Conservation (phyloP, 2,329 filamentous ascomycete species). For the Ceratocystis diversiconidia region DNA sequence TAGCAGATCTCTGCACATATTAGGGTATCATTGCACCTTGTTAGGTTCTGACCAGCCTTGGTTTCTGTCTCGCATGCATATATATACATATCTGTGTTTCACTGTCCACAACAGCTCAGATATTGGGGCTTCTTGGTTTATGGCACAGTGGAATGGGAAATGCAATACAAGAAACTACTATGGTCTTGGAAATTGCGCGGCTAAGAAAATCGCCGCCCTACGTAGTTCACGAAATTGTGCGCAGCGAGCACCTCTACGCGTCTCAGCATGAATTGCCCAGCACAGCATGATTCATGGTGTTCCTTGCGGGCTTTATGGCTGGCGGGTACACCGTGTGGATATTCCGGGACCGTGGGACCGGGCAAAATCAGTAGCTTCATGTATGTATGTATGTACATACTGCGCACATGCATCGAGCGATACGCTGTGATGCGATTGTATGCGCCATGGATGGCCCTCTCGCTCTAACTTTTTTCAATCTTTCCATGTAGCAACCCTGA, state of each 20-base stretch:
- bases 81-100: not conserved
- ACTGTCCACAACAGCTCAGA: not conserved
- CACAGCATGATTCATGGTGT: not conserved
- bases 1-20: not conserved
- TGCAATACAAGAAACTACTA: not conserved
- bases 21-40: not conserved
- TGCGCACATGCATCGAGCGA: not conserved
- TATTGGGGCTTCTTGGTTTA: not conserved
- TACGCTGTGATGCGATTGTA: not conserved
- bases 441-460: not conserved
- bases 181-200: not conserved
- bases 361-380: not conserved
- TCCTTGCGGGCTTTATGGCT: not conserved
- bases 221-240: not conserved
- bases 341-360: conserved; percentile 3
- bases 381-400: not conserved
- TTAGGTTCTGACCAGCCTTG: conserved; percentile 3
- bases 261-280: not conserved
- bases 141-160: not conserved
- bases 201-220: not conserved
- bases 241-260: not conserved
- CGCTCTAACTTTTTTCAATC: not conserved
- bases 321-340: not conserved
- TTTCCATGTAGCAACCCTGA: not conserved
- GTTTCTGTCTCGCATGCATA: not conserved